Percentiles rank a stretch among this genome's conserved stretches.
Conservation (phyloP, 176 grass and related monocot genomes). For the Rhipidocladum racemiflorum region DNA sequence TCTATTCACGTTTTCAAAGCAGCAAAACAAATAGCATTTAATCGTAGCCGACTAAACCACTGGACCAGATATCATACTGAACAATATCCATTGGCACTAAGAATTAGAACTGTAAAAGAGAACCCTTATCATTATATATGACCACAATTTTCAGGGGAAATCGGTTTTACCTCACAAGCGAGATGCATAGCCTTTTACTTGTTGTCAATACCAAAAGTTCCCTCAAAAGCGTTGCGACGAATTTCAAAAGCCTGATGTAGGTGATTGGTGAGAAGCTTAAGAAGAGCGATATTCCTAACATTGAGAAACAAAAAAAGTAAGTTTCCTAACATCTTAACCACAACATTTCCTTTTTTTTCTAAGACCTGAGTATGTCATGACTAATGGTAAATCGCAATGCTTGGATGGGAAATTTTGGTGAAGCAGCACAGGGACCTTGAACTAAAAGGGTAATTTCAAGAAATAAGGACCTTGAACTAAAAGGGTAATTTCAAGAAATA, state of each 20-base stretch:
- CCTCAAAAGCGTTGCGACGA: constrained; percentile 61
- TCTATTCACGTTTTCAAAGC: neutral
- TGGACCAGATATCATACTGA: neutral
- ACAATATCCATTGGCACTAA: neutral
- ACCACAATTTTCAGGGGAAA: neutral
- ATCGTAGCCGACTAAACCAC: neutral
- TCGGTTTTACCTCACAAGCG: constrained; percentile 54
- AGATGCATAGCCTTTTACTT: constrained; percentile 77
- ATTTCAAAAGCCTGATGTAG: neutral
- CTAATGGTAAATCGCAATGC: too few relatives aligned
- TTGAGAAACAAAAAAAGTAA: too few relatives aligned
- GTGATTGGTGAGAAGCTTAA: too few relatives aligned
- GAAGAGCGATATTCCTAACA: too few relatives aligned
- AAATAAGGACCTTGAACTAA: too few relatives aligned
- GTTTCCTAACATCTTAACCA: too few relatives aligned
- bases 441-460: too few relatives aligned
- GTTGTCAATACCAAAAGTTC: constrained; percentile 77
- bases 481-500: too few relatives aligned
- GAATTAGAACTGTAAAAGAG: neutral
- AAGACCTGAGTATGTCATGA: too few relatives aligned
- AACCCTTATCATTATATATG: neutral
- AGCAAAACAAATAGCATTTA: neutral
- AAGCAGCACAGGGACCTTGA: too few relatives aligned
- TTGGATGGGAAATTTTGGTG: too few relatives aligned
- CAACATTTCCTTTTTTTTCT: too few relatives aligned